A percentile compares a stretch with the other conserved stretches of the same genome.
These are phyloP conservation scores for Eucalyptus camaldulensis DNA, from an alignment of 345 rosid species.

Conservation along the genomic window DNA sequence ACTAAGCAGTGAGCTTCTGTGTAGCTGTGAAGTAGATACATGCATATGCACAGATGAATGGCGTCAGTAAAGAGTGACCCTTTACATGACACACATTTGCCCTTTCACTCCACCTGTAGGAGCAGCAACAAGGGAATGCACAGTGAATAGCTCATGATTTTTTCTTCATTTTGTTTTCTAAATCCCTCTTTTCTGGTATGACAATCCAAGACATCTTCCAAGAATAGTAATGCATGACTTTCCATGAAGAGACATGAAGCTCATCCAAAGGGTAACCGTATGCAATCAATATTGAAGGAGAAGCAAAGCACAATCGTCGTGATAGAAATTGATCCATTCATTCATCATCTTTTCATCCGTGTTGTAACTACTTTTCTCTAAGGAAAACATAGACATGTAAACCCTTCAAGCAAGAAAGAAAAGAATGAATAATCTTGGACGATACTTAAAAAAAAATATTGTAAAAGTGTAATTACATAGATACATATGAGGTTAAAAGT, in stretches of 20 bases:
- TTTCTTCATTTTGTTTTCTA: not conserved
- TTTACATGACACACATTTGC: not conserved
- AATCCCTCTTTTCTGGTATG: not conserved
- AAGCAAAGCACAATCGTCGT: not conserved
- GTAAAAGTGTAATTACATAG: too few species aligned
- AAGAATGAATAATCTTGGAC: not conserved
- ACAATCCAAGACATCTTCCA: not conserved
- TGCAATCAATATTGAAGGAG: not conserved
- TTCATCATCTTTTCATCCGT: accelerated
- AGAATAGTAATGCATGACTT: not conserved
- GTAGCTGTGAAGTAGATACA: not conserved
- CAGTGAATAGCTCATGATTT: not conserved
- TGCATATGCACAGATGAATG: not conserved
- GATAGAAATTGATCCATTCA: not conserved
- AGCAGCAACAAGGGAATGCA: not conserved
- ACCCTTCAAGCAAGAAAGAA: not conserved
- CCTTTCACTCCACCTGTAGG: not conserved
- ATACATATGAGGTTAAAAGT: too few species aligned
- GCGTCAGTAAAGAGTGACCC: not conserved
- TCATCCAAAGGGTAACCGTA: not conserved
- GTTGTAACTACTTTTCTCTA: accelerated
- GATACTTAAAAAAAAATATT: not conserved
- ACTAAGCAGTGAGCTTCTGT: not conserved
- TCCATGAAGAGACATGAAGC: not conserved
- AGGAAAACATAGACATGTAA: not conserved